These are phyloP conservation scores for Ustilago shanxiensis DNA, from an alignment of 1,284 basidiomycete species.

Conservation along the genomic window DNA sequence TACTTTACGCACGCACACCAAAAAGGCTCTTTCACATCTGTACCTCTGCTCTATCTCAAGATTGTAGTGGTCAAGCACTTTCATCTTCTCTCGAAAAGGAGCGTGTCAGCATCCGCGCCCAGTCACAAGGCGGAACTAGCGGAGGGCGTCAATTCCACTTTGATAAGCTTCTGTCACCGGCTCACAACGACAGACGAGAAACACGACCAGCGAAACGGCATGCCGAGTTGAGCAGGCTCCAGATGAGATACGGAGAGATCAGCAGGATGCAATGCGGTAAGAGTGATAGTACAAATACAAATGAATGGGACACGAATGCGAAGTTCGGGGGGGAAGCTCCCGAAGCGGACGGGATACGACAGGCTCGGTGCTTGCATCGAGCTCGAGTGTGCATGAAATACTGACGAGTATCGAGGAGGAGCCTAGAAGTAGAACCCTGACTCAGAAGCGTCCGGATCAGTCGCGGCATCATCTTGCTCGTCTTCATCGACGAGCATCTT, in stretches of 20 bases:
- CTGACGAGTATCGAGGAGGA: background rate
- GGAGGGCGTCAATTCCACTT: background rate
- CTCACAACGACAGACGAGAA: background rate
- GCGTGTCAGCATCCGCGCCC: no score
- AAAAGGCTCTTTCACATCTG: no score
- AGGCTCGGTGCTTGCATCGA: no score
- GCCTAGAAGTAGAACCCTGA: conserved; percentile 37
- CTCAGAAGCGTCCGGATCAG: background rate
- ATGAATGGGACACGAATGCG: conserved; percentile 6
- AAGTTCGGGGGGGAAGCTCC: background rate
- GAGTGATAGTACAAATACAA: conserved; percentile 30
- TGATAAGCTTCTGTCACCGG: background rate
- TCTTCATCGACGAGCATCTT: conserved; percentile 53
- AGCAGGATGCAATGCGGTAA: conserved; percentile 22
- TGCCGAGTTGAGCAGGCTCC: background rate
- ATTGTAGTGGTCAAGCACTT: no score
- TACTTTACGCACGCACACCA: background rate
- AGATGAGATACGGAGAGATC: background rate
- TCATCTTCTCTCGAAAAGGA: no score
- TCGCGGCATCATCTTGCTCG: conserved; percentile 21
- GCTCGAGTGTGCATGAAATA: background rate
- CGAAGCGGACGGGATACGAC: background rate
- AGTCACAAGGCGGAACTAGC: no score
- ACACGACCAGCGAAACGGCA: background rate
- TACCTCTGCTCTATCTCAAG: no score